These are phyloP conservation scores for Inga leiocalycina DNA, from an alignment of 306 rosid species.

Conservation along the genomic window DNA sequence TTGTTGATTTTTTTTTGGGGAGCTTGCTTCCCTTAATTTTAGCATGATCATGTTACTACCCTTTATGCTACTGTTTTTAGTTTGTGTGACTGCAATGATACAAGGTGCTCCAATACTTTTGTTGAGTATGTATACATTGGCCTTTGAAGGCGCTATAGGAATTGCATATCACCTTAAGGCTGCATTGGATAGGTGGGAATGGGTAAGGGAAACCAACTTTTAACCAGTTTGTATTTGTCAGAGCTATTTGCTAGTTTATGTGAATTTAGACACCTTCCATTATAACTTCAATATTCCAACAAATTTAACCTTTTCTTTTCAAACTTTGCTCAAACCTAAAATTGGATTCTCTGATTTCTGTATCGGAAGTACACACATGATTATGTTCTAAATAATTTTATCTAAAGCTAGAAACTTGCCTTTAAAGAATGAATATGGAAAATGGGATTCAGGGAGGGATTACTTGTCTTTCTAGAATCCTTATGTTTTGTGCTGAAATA, in stretches of 20 bases:
- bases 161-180: neutral
- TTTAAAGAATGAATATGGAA: neutral
- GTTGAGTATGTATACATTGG: neutral
- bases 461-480: neutral
- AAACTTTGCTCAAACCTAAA: neutral
- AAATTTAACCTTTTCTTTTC: neutral
- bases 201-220: neutral
- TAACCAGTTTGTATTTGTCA: neutral
- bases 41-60: conserved; percentile 7
- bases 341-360: neutral
- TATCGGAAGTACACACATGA: neutral
- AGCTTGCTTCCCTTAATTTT: conserved; percentile 12
- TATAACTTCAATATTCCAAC: too few relatives aligned
- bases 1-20: neutral
- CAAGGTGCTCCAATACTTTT: neutral
- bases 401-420: neutral
- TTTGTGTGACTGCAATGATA: conserved; percentile 7
- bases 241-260: neutral
- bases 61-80: neutral
- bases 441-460: neutral
- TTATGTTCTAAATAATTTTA: neutral
- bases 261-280: neutral
- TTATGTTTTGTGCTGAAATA: neutral
- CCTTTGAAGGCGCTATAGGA: neutral
- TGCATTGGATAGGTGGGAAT: neutral